These are phyloP conservation scores for Ophiorrhiza pumila DNA, from an alignment of 257 asterid species.

Conservation along the genomic window DNA sequence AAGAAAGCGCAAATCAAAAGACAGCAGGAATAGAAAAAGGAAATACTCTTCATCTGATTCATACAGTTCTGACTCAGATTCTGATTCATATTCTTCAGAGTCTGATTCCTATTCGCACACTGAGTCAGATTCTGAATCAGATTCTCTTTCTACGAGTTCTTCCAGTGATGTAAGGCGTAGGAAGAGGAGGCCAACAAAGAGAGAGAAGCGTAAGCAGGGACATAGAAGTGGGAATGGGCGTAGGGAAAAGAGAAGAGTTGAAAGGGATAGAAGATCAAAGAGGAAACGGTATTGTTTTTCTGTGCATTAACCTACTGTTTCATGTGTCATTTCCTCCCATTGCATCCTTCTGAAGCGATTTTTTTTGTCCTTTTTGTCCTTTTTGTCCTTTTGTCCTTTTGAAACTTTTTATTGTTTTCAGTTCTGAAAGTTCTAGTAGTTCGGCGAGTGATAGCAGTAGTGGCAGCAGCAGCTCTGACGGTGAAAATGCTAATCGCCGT, in stretches of 20 bases:
- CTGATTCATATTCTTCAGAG: slow-evolving; percentile 60
- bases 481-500: slow-evolving; percentile 38
- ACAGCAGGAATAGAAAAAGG: slow-evolving; percentile 51
- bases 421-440: slow-evolving; percentile 64
- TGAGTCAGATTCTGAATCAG: slow-evolving; percentile 54
- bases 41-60: slow-evolving; percentile 85
- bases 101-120: slow-evolving; percentile 64
- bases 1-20: slow-evolving; percentile 50
- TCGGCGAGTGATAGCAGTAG: slow-evolving; percentile 43
- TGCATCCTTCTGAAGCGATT: background rate
- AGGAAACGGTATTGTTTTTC: slow-evolving; percentile 45
- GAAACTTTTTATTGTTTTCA: slow-evolving; percentile 23
- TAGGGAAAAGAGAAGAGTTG: slow-evolving; percentile 43
- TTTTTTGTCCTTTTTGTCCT: slow-evolving; percentile 8
- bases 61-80: slow-evolving; percentile 63
- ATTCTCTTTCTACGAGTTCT: slow-evolving; percentile 68
- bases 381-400: slow-evolving; percentile 8
- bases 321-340: background rate
- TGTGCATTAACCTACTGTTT: background rate
- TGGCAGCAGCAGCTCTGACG: slow-evolving; percentile 58
- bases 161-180: slow-evolving; percentile 75
- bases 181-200: slow-evolving; percentile 62
- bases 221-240: slow-evolving; percentile 38
- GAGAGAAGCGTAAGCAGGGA: slow-evolving; percentile 42
- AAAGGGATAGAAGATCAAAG: slow-evolving; percentile 40